Base-by-base conservation (phyloP, 1,139 yeast species). In the Meyerozyma guilliermondii region DNA sequence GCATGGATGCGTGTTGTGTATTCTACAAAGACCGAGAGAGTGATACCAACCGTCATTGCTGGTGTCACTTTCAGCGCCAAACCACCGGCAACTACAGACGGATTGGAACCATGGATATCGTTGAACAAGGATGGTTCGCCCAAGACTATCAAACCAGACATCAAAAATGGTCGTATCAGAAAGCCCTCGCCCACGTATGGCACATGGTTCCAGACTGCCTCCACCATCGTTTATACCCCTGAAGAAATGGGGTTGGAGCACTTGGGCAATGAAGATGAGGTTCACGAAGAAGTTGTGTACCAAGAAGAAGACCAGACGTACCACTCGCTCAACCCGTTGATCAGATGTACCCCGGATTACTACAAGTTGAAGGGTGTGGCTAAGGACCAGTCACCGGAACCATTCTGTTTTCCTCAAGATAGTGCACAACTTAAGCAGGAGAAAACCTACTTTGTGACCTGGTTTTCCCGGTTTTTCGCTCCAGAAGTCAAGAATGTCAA, bases 341-440 rank as follows among this genome's bases (percentile, higher is more conserved):
- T 87, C 54, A 74, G 96, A 62, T 88, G 96, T 64, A 85, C 91
- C 3, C 96, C 96, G 1, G 84, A 83, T 42, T 62, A 74, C 39
- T 88, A 85, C 58, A 72, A 70, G 55, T 76, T 74, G 52, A 85
- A 81, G 59, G 92, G 92, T 8, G 45, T 69, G 36, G 82, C 80
- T 30, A 79, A 78, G 53, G 77, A 77, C 48, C 59, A 63, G 22
- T 47, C 62, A 0, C 76, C 87, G 31, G 91, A 72, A 44, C 96
- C 96, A 14, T 86, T 87, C 60, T 88, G 96, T 61, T 78, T 86
- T 23, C 96, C 96, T 16, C 70, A 66, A 28, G 92, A 86, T 50
- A 73, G 79, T 47, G 56, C 70, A 11, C 68, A 65, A 35, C 69
- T 83, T 63, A 73, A 76, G 48, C 60, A 76, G 47, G 95, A 76